Base-by-base conservation (phyloP, 1,284 basidiomycete species). In the Takashimella tepidaria region DNA sequence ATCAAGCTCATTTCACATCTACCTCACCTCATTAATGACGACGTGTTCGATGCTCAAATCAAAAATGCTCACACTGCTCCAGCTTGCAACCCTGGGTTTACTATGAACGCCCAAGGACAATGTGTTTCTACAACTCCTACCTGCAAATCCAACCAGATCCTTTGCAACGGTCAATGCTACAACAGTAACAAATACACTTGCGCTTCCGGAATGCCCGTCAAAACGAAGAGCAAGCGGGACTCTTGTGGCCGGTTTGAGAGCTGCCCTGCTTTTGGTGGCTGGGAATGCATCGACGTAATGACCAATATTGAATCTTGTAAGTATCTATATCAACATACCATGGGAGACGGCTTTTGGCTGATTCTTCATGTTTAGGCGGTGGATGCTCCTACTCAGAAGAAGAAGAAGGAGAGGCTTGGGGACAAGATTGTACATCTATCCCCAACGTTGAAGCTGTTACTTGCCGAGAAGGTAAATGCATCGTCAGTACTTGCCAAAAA, bases 251-350 rank as follows among this genome's bases (percentile, higher is more conserved):
- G 47, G 16, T 37, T 56, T 44, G 53, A 44, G 26, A 55, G 53
- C 22, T 63, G 62, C 41, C 45, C 57, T 12, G 54, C 56, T 16
- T 47, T 48, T 12, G 25, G 48, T 5, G 41, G 47, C 40, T 60
- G 53, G 55, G 64, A 66, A 51, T 66, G 63, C 45, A 43, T 66
- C 13, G 58, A 64, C 49, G 58, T 51, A 44, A 48, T 47, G 40
- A 43, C 48, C 8, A 58, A 64, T 45, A 57, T 64, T 41, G 62
- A 64, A 49, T 64, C 62, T 25, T 66, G 62, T 64, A 41, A 57
- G 60, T 64, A 31, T 16, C 47, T 22, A 45, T 19, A 19, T 46
- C 27, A 16, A 25, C 16, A 47, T 20, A 8, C 19, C n/a, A n/a
- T n/a, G n/a, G n/a, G n/a, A n/a, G 19, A 10, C 6, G 4, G 48